phyloP scores from a whole-genome alignment of 176 grass and related monocot species.

The Avena atlantica region DNA sequence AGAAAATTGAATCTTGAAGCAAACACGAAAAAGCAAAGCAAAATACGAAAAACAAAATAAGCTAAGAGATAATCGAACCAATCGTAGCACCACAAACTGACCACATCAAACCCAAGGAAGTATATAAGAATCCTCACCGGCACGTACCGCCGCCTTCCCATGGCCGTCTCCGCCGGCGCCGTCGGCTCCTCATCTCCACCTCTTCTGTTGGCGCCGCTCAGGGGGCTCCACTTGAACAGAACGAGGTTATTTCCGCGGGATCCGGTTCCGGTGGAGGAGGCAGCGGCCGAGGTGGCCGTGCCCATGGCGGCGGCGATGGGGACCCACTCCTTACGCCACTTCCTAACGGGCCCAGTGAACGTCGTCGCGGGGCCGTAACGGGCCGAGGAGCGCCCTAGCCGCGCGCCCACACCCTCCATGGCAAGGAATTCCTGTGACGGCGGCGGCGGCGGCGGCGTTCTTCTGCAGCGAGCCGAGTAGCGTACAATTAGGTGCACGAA shows the following conservation, averaged over 20 bases:
- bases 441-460: not conserved
- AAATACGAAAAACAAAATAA: constrained; percentile 5
- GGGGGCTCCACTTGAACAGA: constrained; percentile 70
- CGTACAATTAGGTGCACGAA: constrained; percentile 5
- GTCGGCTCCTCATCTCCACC: constrained; percentile 6
- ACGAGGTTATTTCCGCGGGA: constrained; percentile 54
- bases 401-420: constrained; percentile 71
- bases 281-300: not conserved
- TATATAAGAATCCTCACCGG: constrained; percentile 58
- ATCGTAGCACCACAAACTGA: constrained; percentile 4
- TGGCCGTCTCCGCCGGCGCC: not conserved
- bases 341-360: constrained; percentile 76
- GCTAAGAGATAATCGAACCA: constrained; percentile 28
- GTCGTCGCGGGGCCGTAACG: constrained; percentile 71
- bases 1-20: constrained; percentile 1
- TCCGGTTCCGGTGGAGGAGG: constrained; percentile 15
- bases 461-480: not conserved
- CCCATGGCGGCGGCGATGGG: constrained; percentile 42
- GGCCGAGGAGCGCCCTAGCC: constrained; percentile 70
- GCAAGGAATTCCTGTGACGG: constrained; percentile 1
- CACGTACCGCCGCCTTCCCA: constrained; percentile 50
- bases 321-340: constrained; percentile 84
- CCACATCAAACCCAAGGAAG: constrained; percentile 2
- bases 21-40: not conserved
- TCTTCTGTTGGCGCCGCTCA: constrained; percentile 45